Percentiles rank a stretch among this genome's conserved stretches.
Conservation (phyloP, 2,329 filamentous ascomycete genomes). For the Ascochyta viciae-villosae region DNA sequence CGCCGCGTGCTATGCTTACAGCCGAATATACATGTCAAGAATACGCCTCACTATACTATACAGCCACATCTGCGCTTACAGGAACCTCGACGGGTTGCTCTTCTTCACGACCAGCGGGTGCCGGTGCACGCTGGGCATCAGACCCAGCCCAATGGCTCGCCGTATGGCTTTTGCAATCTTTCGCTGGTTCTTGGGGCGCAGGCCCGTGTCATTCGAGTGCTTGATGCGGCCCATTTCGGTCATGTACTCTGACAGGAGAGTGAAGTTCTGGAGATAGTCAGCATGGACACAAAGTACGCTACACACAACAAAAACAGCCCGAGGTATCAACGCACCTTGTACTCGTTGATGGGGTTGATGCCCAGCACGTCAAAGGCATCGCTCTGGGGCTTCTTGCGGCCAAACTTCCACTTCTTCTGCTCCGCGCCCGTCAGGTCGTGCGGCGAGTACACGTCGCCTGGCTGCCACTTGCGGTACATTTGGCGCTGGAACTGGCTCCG, state of each 20-base stretch:
- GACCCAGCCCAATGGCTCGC: slow-evolving; percentile 83
- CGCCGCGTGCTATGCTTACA: slow-evolving; percentile 19
- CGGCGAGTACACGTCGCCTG: slow-evolving; percentile 88
- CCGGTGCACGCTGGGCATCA: slow-evolving; percentile 88
- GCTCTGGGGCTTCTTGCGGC: slow-evolving; percentile 54
- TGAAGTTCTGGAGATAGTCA: slow-evolving; percentile 74
- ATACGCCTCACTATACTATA: slow-evolving; percentile 7
- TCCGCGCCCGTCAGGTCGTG: slow-evolving; percentile 82
- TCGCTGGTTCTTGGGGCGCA: slow-evolving; percentile 89
- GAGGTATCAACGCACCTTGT: slow-evolving; percentile 69
- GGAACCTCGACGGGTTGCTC: slow-evolving; percentile 31
- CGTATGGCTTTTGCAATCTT: slow-evolving; percentile 92
- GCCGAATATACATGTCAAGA: slow-evolving; percentile 16
- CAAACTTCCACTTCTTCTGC: slow-evolving; percentile 78
- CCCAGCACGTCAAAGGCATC: slow-evolving; percentile 84
- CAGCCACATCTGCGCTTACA: slow-evolving; percentile 10
- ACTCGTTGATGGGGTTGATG: slow-evolving; percentile 82
- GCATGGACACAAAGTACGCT: too few species aligned
- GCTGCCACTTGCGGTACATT: slow-evolving; percentile 73
- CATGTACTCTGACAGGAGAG: slow-evolving; percentile 88
- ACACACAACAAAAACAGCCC: too few species aligned
- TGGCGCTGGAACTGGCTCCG: slow-evolving; percentile 64
- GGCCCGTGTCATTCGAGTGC: slow-evolving; percentile 75
- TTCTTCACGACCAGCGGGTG: slow-evolving; percentile 67
- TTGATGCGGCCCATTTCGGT: slow-evolving; percentile 85